Evolutionary conservation across 2,329 filamentous ascomycete genomes (phyloP), one percentile per base, ranked within the genome.

Genomic region (Alternaria brassicicola): DNA sequence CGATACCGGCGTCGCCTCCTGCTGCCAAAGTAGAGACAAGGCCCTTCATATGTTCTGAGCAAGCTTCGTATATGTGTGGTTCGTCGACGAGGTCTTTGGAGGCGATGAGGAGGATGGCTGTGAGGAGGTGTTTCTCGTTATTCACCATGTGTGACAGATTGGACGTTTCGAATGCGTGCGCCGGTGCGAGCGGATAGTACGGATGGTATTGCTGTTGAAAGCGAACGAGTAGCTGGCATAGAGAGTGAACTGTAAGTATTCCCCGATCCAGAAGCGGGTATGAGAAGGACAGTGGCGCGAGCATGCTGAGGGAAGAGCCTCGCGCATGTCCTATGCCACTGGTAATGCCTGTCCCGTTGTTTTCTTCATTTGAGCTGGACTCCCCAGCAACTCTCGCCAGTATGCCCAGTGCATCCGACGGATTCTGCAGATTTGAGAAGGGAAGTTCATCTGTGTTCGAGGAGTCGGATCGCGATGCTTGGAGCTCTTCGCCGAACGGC

Each of bases 21-120:
- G 88, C 87, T 19, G 89, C 84, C 17, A 92, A 83, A 31, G 84
- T 83, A 0, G 88, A 89, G 7, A 91, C 86, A 15, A 91, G 79
- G 28, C 83, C 83, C 64, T 90, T 88, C 87, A 91, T 91, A 64
- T 91, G 85, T 55, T 86, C 84, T 19, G 88, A 86, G 69, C 88
- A 90, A 38, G 85, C 83, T 62, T 86, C 85, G 65, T 90, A 88
- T 0, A 89, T 83, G 43, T 85, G 80, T 3, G 85, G 84, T 66
- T 88, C 85, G 6, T 88, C 83, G 1, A 84, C 82, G n/a, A 90
- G 78, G 66, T 92, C 88, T 73, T 90, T 89, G 7, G 89, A 89
- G 4, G 88, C 86, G 47, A 92, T 88, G 1, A 88, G 88, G 4
- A 92, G 78, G 3, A 91, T 86, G 0, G 89, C 88, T 0, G 89